A percentile compares a stretch with the other conserved stretches of the same genome.
Evolutionary conservation across 78 protist genomes (phyloP).

Genomic region (Dictyostelium brefeldianum): DNA sequence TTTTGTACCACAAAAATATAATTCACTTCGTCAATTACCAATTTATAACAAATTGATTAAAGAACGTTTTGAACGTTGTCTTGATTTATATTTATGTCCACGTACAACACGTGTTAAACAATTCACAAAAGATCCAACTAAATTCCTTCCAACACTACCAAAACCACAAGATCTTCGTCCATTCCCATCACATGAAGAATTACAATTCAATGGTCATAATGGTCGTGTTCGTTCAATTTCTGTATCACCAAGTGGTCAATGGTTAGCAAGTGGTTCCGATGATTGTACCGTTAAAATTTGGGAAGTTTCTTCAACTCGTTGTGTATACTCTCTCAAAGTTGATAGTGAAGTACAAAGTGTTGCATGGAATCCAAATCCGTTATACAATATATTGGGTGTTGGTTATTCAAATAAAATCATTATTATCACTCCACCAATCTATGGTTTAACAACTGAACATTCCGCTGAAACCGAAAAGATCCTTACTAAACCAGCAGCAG

Average conservation of each 20-base stretch:
- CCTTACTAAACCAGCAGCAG: conserved; percentile 3
- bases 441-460: conserved; percentile 19
- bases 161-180: conserved; percentile 96
- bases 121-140: conserved; percentile 34
- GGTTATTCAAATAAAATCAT: conserved; percentile 33
- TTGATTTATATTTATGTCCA: conserved; percentile 97
- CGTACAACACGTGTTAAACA: conserved; percentile 73
- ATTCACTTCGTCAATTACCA: conserved; percentile 93
- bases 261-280: conserved; percentile 89
- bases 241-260: conserved; percentile 94
- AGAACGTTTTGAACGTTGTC: conserved; percentile 97
- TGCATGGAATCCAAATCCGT: conserved; percentile 92
- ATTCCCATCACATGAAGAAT: conserved; percentile 91
- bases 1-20: conserved; percentile 88
- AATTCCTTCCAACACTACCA: conserved; percentile 94
- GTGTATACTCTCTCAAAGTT: conserved; percentile 60
- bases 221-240: conserved; percentile 87
- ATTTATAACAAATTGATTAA: conserved; percentile 77
- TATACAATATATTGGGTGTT: conserved; percentile 82
- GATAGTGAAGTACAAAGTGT: conserved; percentile 82
- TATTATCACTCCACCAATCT: conserved; percentile 64
- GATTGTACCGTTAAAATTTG: conserved; percentile 93
- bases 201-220: conserved; percentile 69
- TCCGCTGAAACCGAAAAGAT: conserved; percentile 36
- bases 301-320: conserved; percentile 94